Evolutionary conservation across 805 yeast genomes (phyloP), one percentile per base, ranked within the genome.

Genomic region (Cyberlindnera subsufficiens): DNA sequence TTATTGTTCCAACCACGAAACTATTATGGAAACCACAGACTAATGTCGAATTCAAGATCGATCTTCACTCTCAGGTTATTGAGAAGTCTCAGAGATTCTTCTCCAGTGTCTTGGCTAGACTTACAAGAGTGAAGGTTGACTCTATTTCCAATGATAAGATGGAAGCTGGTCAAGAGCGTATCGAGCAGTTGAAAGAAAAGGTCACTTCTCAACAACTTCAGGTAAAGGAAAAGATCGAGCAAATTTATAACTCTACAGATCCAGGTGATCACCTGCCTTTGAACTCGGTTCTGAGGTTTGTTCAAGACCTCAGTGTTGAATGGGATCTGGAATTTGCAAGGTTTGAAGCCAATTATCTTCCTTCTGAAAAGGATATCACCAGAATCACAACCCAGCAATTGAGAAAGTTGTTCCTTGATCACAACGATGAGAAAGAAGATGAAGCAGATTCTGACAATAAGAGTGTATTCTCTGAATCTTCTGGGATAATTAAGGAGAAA

Each of bases 351-450:
- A 72, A 72, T 17, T 93, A 75, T 57, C 72, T 91, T 46, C 98
- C 98, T 1, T 80, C 95, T 8, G 98, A 93, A 60, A 86, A 82
- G 55, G 99, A 93, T 71, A 86, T 93, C 51, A 81, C 95, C 5
- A 73, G 87, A 49, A 86, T 93, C 35, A 90, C 99, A 2, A 85
- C 96, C 4, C 82, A 82, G 53, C 98, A 91, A 58, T 67, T 91
- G 54, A 78, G 81, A 46, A 84, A 82, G 51, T 71, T 90, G 38
- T 80, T 91, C 51, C 64, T 77, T 54, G 89, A 80, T 42, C 72
- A 71, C 43, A 63, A 68, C 33, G 59, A 48, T 29, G 59, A 50
- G 36, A 55, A 42, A 52, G 51, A 54, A 36, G 42, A 39, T 42
- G 52, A 40, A 35, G 54, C 49, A 13, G 55, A 46, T 27, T 45